Evolutionary conservation across 139 green algal species (phyloP), one percentile per base, ranked within the genome.

Genomic region (Tetradesmus lagerheimii): DNA sequence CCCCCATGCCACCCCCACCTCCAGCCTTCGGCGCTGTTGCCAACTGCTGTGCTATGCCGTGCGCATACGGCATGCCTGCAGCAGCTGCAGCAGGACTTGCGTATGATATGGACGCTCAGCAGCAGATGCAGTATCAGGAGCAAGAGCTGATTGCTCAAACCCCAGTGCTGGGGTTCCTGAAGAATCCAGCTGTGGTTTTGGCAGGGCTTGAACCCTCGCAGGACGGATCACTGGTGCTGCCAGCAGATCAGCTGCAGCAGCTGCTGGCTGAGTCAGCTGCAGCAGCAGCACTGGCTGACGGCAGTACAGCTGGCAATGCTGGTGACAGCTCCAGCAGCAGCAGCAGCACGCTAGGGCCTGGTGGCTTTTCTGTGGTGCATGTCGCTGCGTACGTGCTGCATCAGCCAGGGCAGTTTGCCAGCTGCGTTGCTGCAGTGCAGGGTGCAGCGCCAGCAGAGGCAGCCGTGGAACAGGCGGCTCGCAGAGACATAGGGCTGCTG

Each of bases 161-260:
- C 9, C 62, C 64, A 29, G 38, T 88, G 57, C 57, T 88, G 20
- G 29, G 20, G 18, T 64, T 80, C 25, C 57, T 88, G 34, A n/a
- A 27, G 37, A 11, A 79, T 20, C 83, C 83, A 31, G 62, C 83
- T 66, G 37, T 31, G 25, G 38, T 88, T 29, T 20, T 79, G 35
- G 14, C 34, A 38, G 37, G 35, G n/a, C 57, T 78, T 18, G 14
- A 88, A 39, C 62, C 25, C 18, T 45, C 27, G 20, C 34, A 39
- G 31, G 27, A 88, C 25, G 64, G 62, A 5, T 35, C 14, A 18
- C 15, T 88, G 31, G 9, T 53, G 4, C 27, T 87, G 31, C 29
- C 82, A 35, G 20, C 57, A 37, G 47, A 77, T 1, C 82, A 87
- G 34, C 57, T 87, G 35, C 82, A 78, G 53, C 82, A 87, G 27